These are phyloP conservation scores for Pyrrhoderma noxium DNA, from an alignment of 1,284 basidiomycete genomes.

Conservation along the genomic window DNA sequence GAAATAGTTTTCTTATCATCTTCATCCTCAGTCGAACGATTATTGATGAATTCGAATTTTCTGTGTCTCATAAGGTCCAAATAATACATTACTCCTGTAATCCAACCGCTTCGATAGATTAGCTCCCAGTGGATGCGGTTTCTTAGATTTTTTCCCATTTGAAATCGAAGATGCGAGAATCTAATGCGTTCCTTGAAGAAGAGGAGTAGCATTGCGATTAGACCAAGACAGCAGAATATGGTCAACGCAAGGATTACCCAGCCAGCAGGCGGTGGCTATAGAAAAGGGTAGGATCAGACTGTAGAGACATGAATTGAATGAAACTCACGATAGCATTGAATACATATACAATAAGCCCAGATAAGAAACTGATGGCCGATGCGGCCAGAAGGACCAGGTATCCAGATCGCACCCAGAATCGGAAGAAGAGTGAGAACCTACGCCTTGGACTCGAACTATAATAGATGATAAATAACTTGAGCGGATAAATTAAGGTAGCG, in stretches of 20 bases:
- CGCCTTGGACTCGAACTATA: too few relatives aligned
- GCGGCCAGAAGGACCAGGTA: constrained; percentile 2
- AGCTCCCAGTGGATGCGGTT: too few relatives aligned
- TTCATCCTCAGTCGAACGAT: background rate
- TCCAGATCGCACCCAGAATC: constrained; percentile 1
- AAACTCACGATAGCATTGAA: background rate
- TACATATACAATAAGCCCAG: constrained; percentile 1
- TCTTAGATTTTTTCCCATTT: too few relatives aligned
- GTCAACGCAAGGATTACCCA: constrained; percentile 11
- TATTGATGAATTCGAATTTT: background rate
- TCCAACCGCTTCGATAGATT: background rate
- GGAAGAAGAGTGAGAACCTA: background rate
- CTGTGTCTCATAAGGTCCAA: too few relatives aligned
- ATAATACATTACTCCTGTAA: too few relatives aligned
- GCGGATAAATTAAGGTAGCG: too few relatives aligned
- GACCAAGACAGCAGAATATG: constrained; percentile 8
- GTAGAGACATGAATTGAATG: background rate
- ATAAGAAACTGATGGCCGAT: background rate
- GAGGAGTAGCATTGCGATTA: constrained; percentile 1
- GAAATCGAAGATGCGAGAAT: background rate
- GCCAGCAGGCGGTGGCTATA: background rate
- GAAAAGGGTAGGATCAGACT: background rate
- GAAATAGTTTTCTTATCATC: too few relatives aligned
- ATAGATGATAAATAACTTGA: too few relatives aligned
- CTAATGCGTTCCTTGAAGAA: constrained; percentile 3